phyloP scores from a whole-genome alignment of 257 asterid genomes.

The Perilla frutescens region DNA sequence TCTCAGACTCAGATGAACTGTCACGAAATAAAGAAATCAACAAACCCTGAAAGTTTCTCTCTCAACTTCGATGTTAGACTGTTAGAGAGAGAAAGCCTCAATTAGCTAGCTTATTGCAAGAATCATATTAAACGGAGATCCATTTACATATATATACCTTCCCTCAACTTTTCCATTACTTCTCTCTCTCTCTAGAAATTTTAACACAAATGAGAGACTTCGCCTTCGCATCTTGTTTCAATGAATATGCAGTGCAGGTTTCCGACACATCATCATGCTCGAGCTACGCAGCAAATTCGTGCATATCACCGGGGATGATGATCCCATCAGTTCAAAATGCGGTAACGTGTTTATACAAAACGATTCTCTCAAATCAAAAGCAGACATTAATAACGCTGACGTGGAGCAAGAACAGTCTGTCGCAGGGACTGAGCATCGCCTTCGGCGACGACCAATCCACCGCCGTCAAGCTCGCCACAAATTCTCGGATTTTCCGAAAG shows the following conservation, averaged over 20 bases:
- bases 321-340: slow-evolving; percentile 63
- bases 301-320: slow-evolving; percentile 49
- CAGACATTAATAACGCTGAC: slow-evolving; percentile 55
- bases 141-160: no score
- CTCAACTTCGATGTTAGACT: slow-evolving; percentile 14
- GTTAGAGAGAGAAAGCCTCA: not conserved
- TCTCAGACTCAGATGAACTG: slow-evolving; percentile 50
- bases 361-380: slow-evolving; percentile 51
- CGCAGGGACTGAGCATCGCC: slow-evolving; percentile 54
- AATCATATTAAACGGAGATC: no score
- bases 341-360: slow-evolving; percentile 59
- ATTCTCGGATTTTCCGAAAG: slow-evolving; percentile 66
- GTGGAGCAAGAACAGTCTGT: slow-evolving; percentile 58
- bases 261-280: slow-evolving; percentile 74
- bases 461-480: slow-evolving; percentile 61
- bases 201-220: slow-evolving; percentile 63
- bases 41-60: slow-evolving; percentile 34
- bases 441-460: slow-evolving; percentile 53
- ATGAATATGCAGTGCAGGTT: slow-evolving; percentile 70
- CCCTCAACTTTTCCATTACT: slow-evolving; percentile 28
- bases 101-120: no score
- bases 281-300: slow-evolving; percentile 52
- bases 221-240: slow-evolving; percentile 62
- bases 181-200: slow-evolving; percentile 7
- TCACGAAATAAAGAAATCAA: slow-evolving; percentile 38